Base-by-base conservation (phyloP, 805 yeast genomes). In the Suhomyces kilbournensis region DNA sequence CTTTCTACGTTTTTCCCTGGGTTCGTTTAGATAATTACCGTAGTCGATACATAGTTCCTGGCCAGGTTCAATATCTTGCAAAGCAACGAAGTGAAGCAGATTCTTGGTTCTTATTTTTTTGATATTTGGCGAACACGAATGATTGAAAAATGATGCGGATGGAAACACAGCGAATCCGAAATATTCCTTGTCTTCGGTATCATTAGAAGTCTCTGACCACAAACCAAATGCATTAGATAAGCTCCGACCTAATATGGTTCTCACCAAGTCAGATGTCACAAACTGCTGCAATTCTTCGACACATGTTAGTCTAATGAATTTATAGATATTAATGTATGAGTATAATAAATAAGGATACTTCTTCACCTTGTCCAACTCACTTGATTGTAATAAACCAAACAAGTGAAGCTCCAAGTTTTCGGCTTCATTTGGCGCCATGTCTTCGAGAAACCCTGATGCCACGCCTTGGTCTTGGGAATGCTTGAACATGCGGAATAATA, bases 181-280 rank as follows among this genome's bases (percentile, higher is more conserved):
- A 56, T 78, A 83, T 53, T 82, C 86, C 30, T 65, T 63, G 38
- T 76, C 77, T 53, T 81, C 86, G 1, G 70, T 70, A 3, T 63
- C 67, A 6, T 57, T 66, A 2, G 68, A 53, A 9, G 56, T 53
- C 8, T 63, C 64, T 47, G 84, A 81, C 87, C 89, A 83, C 20
- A 84, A 81, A 1, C 90, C 90, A 65, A 85, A 85, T 0, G 89
- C 85, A 60, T 85, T 85, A 14, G 86, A 85, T 47, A 83, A 78
- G 56, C 84, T 86, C 39, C 77, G 69, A 2, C 89, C 90, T 47
- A 81, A 68, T 2, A 81, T 75, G 14, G 68, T 66, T 45, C 88
- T 69, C 15, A 84, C 64, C 4, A 55, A 55, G 2, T 64, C 65
- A 1, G 78, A 63, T 3, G 76, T 72, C 12, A 84, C 61, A 14